phyloP scores from a whole-genome alignment of 768 basidiomycete species.

The Amanita polypyramis region DNA sequence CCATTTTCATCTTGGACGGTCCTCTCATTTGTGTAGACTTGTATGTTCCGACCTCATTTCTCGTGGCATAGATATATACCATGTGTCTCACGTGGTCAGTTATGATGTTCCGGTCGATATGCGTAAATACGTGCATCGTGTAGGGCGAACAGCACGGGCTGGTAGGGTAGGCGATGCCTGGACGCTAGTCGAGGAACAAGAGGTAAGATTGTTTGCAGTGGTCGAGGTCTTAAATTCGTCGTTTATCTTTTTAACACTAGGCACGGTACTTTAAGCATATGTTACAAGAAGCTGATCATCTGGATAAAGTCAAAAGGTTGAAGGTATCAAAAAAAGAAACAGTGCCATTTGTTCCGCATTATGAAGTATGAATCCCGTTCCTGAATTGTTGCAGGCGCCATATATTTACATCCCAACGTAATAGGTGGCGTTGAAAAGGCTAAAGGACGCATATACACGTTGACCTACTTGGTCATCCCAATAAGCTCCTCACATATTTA shows the following conservation, averaged over 20 bases:
- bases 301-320: slow-evolving; percentile 57
- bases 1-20: background rate
- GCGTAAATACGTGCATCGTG: slow-evolving; percentile 96
- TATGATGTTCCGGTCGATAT: slow-evolving; percentile 98
- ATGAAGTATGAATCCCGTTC: slow-evolving; percentile 44
- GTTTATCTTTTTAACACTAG: slow-evolving; percentile 26
- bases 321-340: slow-evolving; percentile 55
- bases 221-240: background rate
- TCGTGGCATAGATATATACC: slow-evolving; percentile 89
- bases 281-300: slow-evolving; percentile 62
- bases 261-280: slow-evolving; percentile 83
- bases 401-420: slow-evolving; percentile 1
- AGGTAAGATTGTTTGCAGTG: slow-evolving; percentile 31
- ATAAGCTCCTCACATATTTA: slow-evolving; percentile 58
- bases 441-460: slow-evolving; percentile 29
- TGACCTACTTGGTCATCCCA: slow-evolving; percentile 34
- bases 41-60: slow-evolving; percentile 97
- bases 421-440: slow-evolving; percentile 26
- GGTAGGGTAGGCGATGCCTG: slow-evolving; percentile 85
- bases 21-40: slow-evolving; percentile 37
- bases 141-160: slow-evolving; percentile 91
- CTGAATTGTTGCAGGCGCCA: background rate
- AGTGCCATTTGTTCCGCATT: slow-evolving; percentile 40
- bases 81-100: slow-evolving; percentile 87
- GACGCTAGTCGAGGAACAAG: slow-evolving; percentile 93